Evolutionary conservation across 1,284 basidiomycete species (phyloP), one percentile per base, ranked within the genome.

Genomic region (Ganoderma sinense): DNA sequence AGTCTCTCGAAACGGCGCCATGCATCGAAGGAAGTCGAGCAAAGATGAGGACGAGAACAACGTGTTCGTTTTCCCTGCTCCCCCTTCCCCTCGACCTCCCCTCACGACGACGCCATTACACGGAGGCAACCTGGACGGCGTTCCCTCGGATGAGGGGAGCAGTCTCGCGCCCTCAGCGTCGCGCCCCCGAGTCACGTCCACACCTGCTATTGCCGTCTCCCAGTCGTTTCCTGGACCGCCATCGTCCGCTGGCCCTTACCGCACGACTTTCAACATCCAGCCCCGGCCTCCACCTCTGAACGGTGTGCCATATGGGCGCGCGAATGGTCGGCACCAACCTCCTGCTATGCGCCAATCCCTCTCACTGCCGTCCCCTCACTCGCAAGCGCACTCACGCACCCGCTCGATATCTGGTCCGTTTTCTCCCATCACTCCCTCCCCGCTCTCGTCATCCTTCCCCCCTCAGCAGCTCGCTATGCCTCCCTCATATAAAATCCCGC

Each of bases 371-470:
- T 66, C 82, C 62, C 13, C 59, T 10, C 75, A 76, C 68, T 59
- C 33, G 13, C 56, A 59, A 41, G 69, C 75, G 69, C 78, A 78
- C 78, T 65, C 79, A 76, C 75, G 78, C 48, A 36, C 90, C 87
- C 78, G 80, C 81, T 63, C 85, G 86, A 85, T 89, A 58, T 90
- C 90, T 4, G 85, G 85, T 11, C 84, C 87, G 8, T 91, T 87
- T 75, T 82, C 85, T 8, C 89, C 90, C 0, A 78, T 79, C 43
- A 79, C 84, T 8, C 85, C 86, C 13, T 88, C 87, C 13, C 87
- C 87, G 14, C 81, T 88, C 20, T 81, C 84, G 7, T 76, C 81
- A n/a, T 82, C 86, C 41, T 85, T 87, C 74, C 81, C 84, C 58
- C 67, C 77, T 41, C 76, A 79, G 64, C 77, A 77, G 65, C 74